Evolutionary conservation across 2,329 filamentous ascomycete species (phyloP).

Genomic region (Alternaria incomplexa): DNA sequence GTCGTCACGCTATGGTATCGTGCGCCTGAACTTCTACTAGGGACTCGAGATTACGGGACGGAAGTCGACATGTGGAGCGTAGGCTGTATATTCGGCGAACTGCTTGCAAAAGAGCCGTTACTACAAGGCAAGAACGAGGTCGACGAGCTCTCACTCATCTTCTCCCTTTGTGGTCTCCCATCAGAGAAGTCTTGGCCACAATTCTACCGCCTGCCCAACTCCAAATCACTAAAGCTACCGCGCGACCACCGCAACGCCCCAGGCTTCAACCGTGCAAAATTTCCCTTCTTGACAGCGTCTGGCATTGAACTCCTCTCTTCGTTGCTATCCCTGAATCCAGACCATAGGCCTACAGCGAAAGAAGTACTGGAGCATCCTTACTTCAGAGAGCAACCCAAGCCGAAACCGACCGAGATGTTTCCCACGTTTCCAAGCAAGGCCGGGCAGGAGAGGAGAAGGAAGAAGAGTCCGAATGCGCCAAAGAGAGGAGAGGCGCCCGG

Average conservation of each 20-base stretch:
- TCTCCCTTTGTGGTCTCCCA: slow-evolving; percentile 86
- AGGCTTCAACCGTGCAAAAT: slow-evolving; percentile 73
- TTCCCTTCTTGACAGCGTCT: slow-evolving; percentile 79
- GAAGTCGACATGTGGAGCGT: slow-evolving; percentile 95
- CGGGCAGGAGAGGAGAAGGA: slow-evolving; percentile 81
- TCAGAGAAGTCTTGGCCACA: slow-evolving; percentile 82
- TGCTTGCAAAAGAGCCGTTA: slow-evolving; percentile 81
- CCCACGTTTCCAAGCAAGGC: slow-evolving; percentile 97
- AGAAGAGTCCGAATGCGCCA: slow-evolving; percentile 81
- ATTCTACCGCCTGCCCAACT: slow-evolving; percentile 87
- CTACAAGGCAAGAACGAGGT: slow-evolving; percentile 92
- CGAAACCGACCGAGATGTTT: slow-evolving; percentile 91
- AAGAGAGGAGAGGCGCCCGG: slow-evolving; percentile 67
- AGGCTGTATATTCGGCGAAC: slow-evolving; percentile 93
- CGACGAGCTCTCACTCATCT: slow-evolving; percentile 80
- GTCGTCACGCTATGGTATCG: slow-evolving; percentile 99
- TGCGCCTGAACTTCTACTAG: slow-evolving; percentile 86
- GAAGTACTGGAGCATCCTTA: slow-evolving; percentile 82
- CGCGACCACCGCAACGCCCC: slow-evolving; percentile 40
- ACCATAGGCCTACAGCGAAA: slow-evolving; percentile 70
- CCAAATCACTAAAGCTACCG: slow-evolving; percentile 74
- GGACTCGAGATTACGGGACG: slow-evolving; percentile 73
- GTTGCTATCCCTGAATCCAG: slow-evolving; percentile 78
- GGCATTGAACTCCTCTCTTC: slow-evolving; percentile 72
- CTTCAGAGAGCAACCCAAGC: slow-evolving; percentile 86